Conservation (phyloP, 1,284 basidiomycete genomes). For the Malassezia slooffiae region DNA sequence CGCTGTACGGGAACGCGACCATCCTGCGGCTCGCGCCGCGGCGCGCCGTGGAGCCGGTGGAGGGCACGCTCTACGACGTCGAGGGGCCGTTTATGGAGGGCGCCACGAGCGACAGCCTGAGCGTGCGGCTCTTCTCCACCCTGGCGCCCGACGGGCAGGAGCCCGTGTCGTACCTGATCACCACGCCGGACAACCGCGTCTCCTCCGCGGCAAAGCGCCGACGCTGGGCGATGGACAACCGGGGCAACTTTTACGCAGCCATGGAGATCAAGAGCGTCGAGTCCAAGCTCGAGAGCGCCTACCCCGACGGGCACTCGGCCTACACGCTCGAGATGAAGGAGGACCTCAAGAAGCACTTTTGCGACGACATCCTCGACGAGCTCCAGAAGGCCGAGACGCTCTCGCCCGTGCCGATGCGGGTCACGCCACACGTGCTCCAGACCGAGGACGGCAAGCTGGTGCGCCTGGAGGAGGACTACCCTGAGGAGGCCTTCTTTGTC, state of each 20-base stretch:
- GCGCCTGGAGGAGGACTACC: slow-evolving; percentile 41
- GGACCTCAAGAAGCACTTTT: slow-evolving; percentile 20
- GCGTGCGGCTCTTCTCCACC: slow-evolving; percentile 34
- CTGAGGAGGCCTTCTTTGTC: slow-evolving; percentile 44
- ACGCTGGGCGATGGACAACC: slow-evolving; percentile 42
- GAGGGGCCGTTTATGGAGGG: slow-evolving; percentile 39
- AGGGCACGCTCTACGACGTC: slow-evolving; percentile 42
- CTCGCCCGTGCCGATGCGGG: slow-evolving; percentile 15
- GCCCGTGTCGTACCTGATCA: slow-evolving; percentile 34
- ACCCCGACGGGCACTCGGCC: slow-evolving; percentile 8
- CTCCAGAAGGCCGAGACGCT: slow-evolving; percentile 43
- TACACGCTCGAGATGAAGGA: slow-evolving; percentile 25
- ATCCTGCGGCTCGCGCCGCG: slow-evolving; percentile 24
- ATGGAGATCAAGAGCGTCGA: slow-evolving; percentile 46
- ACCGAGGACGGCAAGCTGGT: slow-evolving; percentile 39
- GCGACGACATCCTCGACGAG: slow-evolving; percentile 39
- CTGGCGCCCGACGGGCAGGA: not conserved
- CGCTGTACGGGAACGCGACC: slow-evolving; percentile 8
- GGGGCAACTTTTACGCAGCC: slow-evolving; percentile 40
- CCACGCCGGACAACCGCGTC: slow-evolving; percentile 44
- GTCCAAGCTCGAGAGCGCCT: slow-evolving; percentile 29
- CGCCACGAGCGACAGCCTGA: slow-evolving; percentile 37
- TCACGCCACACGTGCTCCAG: slow-evolving; percentile 25
- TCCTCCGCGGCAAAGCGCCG: slow-evolving; percentile 41
- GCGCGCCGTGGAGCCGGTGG: slow-evolving; percentile 27